Evolutionary conservation across 805 yeast genomes (phyloP), one percentile per base, ranked within the genome.

Genomic region (Starmera dryadoides): DNA sequence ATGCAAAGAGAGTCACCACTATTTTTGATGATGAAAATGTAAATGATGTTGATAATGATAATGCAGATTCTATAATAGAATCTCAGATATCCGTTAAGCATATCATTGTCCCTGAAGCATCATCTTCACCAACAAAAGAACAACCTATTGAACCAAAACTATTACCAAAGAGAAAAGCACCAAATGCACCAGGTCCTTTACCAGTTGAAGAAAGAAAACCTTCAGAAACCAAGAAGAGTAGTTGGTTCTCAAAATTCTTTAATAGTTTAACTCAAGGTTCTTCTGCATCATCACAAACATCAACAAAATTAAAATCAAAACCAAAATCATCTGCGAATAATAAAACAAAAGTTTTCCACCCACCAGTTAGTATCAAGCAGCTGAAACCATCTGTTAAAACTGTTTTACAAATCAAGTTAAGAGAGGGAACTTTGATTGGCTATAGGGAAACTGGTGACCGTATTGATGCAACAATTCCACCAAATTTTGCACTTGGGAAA

Each of bases 361-460:
- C 49, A 2, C 30, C 48, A 7, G 46, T 51, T 21, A 50, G 55
- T 6, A 40, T 52, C 15, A 28, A 42, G 4, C 34, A 37, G 8
- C 42, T 57, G 25, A 55, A 48, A 38, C 50, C 44, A 33, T 49
- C 55, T 20, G 50, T 54, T 30, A 63, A 59, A 40, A 61, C 60
- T 37, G 71, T 72, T 7, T 53, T 74, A 38, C 65, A 63, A 44
- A 53, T 73, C 50, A 71, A 72, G 48, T 56, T 63, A 39, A 63
- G 70, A 38, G 79, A 74, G 51, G 79, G 79, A 0, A 63, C 78
- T 3, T 62, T 74, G 20, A 68, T 67, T 12, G 63, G 62, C 3
- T 57, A 71, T 30, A 71, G 65, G 41, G 71, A 68, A 38, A 68
- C 63, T 39, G 63, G 64, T 44, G 67, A 71, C 4, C 45, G 62